Evolutionary conservation across 176 grass and related monocot species (phyloP).

Genomic region (Cenchrus purpureus): DNA sequence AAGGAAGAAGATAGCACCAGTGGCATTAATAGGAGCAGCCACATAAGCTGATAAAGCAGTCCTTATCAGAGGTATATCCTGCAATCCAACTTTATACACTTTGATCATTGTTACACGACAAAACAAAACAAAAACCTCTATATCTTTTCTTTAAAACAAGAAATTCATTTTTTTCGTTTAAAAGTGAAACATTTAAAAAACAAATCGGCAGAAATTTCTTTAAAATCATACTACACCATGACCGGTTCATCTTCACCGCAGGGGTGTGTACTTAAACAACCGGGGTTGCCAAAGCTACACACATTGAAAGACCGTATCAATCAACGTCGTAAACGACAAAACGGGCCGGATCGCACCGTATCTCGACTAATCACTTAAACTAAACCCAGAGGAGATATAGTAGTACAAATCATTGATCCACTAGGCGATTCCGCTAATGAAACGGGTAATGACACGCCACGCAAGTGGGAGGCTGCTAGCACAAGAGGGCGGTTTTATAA

Average conservation of each 20-base stretch:
- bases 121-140: no score
- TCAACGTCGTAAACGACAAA: background rate
- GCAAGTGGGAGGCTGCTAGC: background rate
- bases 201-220: no score
- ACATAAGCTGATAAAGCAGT: no score
- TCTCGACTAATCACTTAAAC: background rate
- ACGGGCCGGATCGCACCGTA: background rate
- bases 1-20: background rate
- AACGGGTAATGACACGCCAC: background rate
- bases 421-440: background rate
- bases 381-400: background rate
- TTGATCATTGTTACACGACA: no score
- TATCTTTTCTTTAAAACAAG: no score
- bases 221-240: no score
- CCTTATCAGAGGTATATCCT: no score
- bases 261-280: background rate
- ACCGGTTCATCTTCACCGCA: no score
- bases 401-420: conserved; percentile 24
- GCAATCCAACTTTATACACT: no score
- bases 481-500: background rate
- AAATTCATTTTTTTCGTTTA: no score
- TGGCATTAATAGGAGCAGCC: no score
- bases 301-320: background rate
- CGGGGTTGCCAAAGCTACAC: background rate
- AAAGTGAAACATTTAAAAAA: no score